Base-by-base conservation (phyloP, 2,329 filamentous ascomycete species). In the Microsporum canis region DNA sequence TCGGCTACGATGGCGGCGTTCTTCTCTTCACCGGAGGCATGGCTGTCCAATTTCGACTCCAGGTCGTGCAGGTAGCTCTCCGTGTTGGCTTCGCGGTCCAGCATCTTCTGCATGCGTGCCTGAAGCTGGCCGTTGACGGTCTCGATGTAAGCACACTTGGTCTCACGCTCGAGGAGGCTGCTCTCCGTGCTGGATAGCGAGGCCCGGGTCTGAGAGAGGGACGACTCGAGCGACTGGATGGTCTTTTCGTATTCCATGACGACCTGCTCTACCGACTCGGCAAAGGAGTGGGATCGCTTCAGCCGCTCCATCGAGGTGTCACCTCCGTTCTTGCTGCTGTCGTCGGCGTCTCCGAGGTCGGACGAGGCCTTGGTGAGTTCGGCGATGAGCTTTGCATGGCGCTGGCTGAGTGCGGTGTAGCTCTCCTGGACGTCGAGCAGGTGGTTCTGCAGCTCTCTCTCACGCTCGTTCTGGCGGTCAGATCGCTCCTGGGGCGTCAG, bases 231-330 rank as follows among this genome's bases (percentile, higher is more conserved):
- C 59, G 84, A 88, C 72, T 97, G 91, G 57, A 99, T 99, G 0
- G 95, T 99, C 80, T 95, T 97, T 73, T 99, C 95, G 71, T 99
- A 99, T 75, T 99, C 94, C 57, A 97, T 78, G 2, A 99, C 90
- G 27, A 99, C 90, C 70, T 95, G 89, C 70, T 99, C 94, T 23
- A 99, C 92, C 33, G 92, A 92, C 71, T 95, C 88, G 1, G 92
- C 91, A 71, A 99, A 97, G 0, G 89, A 95, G 71, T 95, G 96
- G 17, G 95, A 99, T 45, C 94, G 86, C 71, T 96, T 95, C 65
- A 97, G 77, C 59, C 94, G 84, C 71, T 96, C 91, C 29, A 91
- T 87, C 0, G 91, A 89, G 71, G 92, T 90, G 60, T 86, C 89
- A 14, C 86, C 78, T 10, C 84, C 81, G 59, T 86, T 82, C 47